Conservation (phyloP, 257 asterid genomes). For the Asclepias syriaca region DNA sequence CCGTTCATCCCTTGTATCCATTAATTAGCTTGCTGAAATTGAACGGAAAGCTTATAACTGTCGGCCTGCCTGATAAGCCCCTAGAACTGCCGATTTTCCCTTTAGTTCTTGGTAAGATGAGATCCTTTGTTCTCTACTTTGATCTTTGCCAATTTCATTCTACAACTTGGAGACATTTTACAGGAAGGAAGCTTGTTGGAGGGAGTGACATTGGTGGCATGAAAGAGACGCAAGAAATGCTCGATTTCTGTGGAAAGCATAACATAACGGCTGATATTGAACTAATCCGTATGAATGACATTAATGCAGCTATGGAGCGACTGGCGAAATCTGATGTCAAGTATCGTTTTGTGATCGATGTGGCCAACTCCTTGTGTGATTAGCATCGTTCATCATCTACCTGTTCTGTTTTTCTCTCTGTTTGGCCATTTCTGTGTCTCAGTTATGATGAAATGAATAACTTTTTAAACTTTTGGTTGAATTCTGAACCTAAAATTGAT, state of each 20-base stretch:
- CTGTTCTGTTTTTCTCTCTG: no score
- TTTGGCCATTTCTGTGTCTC: no score
- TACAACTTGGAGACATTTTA: no score
- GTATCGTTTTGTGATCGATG: constrained; percentile 65
- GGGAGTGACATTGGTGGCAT: constrained; percentile 61
- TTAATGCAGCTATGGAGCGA: constrained; percentile 52
- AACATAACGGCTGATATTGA: constrained; percentile 52
- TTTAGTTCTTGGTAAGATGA: constrained; percentile 50
- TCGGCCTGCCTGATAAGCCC: constrained; percentile 58
- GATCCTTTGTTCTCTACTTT: background rate
- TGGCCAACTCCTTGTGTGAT: constrained; percentile 34
- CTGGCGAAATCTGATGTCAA: constrained; percentile 57
- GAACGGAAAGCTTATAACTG: constrained; percentile 53
- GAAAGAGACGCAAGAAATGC: constrained; percentile 69
- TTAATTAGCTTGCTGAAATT: constrained; percentile 45
- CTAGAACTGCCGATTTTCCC: constrained; percentile 59
- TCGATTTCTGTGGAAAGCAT: constrained; percentile 56
- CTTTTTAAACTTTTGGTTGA: no score
- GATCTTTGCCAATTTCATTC: background rate
- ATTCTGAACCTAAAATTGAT: no score
- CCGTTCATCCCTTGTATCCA: constrained; percentile 47
- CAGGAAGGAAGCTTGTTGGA: constrained; percentile 56
- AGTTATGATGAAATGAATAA: no score
- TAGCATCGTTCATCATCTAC: background rate
- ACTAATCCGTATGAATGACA: constrained; percentile 34